Percentiles rank a stretch among this genome's conserved stretches.
Evolutionary conservation across 2,329 filamentous ascomycete species (phyloP).

Genomic region (Fusarium xyrophilum): DNA sequence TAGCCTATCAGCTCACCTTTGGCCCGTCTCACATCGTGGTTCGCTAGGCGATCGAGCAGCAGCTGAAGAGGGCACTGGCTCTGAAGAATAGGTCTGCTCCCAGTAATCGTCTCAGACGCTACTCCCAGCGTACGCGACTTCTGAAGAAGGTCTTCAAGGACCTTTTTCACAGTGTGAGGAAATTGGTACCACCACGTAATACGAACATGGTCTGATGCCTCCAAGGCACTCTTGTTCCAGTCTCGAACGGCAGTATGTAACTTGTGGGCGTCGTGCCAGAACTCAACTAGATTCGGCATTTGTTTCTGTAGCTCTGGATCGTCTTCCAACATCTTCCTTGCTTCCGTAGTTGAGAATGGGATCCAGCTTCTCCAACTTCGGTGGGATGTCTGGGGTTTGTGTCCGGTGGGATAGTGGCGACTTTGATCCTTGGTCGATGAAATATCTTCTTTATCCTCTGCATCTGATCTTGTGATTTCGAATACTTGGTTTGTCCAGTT

Average conservation of each 20-base stretch:
- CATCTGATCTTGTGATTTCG: fast-evolving
- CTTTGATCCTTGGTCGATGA: fast-evolving
- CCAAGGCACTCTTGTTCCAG: fast-evolving
- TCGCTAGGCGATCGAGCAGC: fast-evolving
- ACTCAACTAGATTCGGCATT: fast-evolving
- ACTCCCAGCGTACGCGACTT: fast-evolving
- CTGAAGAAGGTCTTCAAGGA: fast-evolving
- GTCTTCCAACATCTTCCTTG: fast-evolving
- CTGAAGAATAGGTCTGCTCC: fast-evolving
- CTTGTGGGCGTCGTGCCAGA: fast-evolving
- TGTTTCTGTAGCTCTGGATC: fast-evolving
- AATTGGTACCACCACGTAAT: no score
- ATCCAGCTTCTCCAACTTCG: not conserved
- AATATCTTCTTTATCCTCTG: fast-evolving
- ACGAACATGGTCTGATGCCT: not conserved
- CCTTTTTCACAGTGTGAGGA: no score
- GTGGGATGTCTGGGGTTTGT: fast-evolving
- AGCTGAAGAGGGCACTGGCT: fast-evolving
- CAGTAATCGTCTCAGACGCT: fast-evolving
- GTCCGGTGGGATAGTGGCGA: fast-evolving
- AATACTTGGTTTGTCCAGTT: fast-evolving
- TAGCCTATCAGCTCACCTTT: fast-evolving
- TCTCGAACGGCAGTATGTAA: not conserved
- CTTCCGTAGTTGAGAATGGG: fast-evolving
- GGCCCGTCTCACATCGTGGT: fast-evolving